Conservation (phyloP, 2,329 filamentous ascomycete genomes). For the Ophiocordyceps australis region DNA sequence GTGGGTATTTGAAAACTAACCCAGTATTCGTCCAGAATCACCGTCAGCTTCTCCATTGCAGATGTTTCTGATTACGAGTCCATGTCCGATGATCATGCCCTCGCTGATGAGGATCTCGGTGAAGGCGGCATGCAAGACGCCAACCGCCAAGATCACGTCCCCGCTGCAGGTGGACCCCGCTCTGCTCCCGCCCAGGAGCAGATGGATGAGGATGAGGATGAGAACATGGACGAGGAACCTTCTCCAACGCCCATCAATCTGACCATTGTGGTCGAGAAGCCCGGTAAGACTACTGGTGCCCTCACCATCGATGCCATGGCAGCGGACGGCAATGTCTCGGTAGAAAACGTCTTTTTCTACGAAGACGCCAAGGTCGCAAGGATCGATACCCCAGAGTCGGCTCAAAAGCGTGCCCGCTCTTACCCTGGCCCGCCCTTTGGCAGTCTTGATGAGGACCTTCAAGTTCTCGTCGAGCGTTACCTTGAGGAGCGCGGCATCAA, state of each 20-base stretch:
- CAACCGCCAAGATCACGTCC: slow-evolving; percentile 35
- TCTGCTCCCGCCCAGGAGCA: slow-evolving; percentile 29
- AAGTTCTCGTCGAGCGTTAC: slow-evolving; percentile 81
- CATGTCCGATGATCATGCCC: slow-evolving; percentile 16
- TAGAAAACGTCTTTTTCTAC: slow-evolving; percentile 87
- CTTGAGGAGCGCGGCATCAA: slow-evolving; percentile 90
- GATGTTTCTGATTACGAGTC: slow-evolving; percentile 21
- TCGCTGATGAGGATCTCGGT: slow-evolving; percentile 20
- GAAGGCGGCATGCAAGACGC: slow-evolving; percentile 27
- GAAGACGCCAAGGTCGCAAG: slow-evolving; percentile 60
- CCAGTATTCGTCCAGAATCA: slow-evolving; percentile 15
- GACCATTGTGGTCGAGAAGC: slow-evolving; percentile 78
- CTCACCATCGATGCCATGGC: slow-evolving; percentile 75
- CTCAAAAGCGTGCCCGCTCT: slow-evolving; percentile 56
- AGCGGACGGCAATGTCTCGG: slow-evolving; percentile 69
- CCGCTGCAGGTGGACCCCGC: slow-evolving; percentile 28
- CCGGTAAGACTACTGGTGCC: slow-evolving; percentile 50
- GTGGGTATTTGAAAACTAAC: slow-evolving; percentile 1
- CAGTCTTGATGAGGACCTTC: slow-evolving; percentile 90
- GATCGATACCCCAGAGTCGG: slow-evolving; percentile 55
- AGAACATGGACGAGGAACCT: slow-evolving; percentile 32
- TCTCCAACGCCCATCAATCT: slow-evolving; percentile 64
- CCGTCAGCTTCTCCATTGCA: slow-evolving; percentile 22
- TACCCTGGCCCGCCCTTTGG: slow-evolving; percentile 88
- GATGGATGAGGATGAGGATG: slow-evolving; percentile 25